phyloP scores from a whole-genome alignment of 805 yeast genomes.

The Saccharomycopsis fodiens region DNA sequence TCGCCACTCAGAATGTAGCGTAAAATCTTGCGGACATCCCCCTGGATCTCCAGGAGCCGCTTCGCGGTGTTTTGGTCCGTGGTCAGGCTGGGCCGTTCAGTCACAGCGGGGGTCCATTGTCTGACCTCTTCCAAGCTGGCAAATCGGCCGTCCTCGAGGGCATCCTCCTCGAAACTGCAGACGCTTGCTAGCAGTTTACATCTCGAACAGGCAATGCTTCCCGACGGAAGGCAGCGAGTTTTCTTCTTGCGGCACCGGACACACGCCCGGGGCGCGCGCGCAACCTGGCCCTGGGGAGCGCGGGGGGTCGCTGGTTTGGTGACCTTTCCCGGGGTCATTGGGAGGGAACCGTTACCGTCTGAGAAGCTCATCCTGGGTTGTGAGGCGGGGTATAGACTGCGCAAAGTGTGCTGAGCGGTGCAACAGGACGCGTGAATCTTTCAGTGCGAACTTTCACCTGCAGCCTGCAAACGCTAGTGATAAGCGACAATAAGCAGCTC shows the following conservation, averaged over 20 bases:
- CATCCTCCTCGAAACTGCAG: conserved; percentile 39
- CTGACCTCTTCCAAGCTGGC: conserved; percentile 6
- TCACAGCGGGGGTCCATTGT: neutral
- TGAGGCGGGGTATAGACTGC: too few species aligned
- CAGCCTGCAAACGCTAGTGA: too few species aligned
- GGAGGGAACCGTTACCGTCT: too few species aligned
- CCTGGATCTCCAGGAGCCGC: conserved; percentile 20
- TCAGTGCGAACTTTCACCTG: too few species aligned
- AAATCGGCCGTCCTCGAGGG: conserved; percentile 12
- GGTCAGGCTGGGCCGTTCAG: conserved; percentile 1
- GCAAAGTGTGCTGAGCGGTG: too few species aligned
- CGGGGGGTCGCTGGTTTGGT: neutral
- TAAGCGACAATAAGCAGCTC: too few species aligned
- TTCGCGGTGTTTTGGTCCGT: conserved; percentile 13
- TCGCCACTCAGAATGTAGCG: conserved; percentile 2
- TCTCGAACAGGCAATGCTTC: conserved; percentile 34
- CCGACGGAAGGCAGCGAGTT: conserved; percentile 37
- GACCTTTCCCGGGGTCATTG: too few species aligned
- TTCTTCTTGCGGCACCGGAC: conserved; percentile 28
- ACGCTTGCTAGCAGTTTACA: conserved; percentile 34
- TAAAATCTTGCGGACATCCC: conserved; percentile 18
- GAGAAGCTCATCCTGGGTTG: too few species aligned
- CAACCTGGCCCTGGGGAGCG: neutral
- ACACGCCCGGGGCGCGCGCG: conserved; percentile 28
- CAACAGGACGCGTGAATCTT: too few species aligned